Evolutionary conservation across 345 rosid species (phyloP), one percentile per base, ranked within the genome.

Genomic region (Linum trigynum): DNA sequence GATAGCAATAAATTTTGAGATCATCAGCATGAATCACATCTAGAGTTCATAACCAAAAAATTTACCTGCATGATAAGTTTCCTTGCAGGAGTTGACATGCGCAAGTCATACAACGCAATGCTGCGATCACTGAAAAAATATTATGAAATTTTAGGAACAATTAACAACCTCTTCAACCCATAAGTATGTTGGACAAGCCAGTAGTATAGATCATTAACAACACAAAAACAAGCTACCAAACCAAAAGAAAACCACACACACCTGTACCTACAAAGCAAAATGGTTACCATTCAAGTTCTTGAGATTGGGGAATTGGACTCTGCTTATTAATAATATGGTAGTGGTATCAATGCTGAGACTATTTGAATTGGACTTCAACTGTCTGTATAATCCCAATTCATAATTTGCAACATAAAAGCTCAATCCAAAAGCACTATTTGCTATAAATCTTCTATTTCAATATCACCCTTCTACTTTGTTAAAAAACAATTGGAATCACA

Each of bases 71-170:
- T 42, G 5, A 42, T 4, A 9, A 42, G 75, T 23, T 23, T 23
- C 32, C 32, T 23, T 23, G 32, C 32, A 23, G 32, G 32, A 23
- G 32, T 23, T 57, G 91, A 81, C 91, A 86, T 72, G 15, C 97
- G 90, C 71, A 90, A 77, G 81, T 92, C 98, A 73, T 89, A 89
- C 64, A 89, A 75, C 32, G 80, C 67, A 64, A 91, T 85, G 78
- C 95, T 83, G 38, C 92, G 86, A 63, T 91, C 98, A 57, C 96
- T 86, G 79, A 70, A 77, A 81, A 63, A 72, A 42, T 17, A 59
- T 56, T 15, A 48, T 1, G 53, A 15, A 48, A 48, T 15, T 48
- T 48, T 10, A 48, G 53, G 14, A 48, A 7, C 53, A 9, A 7
- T 48, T 48, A 12, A 48, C 53, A 2, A 7, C 9, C 53, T 48